Base-by-base conservation (phyloP, 805 yeast genomes). In the Ogataea siamensis region DNA sequence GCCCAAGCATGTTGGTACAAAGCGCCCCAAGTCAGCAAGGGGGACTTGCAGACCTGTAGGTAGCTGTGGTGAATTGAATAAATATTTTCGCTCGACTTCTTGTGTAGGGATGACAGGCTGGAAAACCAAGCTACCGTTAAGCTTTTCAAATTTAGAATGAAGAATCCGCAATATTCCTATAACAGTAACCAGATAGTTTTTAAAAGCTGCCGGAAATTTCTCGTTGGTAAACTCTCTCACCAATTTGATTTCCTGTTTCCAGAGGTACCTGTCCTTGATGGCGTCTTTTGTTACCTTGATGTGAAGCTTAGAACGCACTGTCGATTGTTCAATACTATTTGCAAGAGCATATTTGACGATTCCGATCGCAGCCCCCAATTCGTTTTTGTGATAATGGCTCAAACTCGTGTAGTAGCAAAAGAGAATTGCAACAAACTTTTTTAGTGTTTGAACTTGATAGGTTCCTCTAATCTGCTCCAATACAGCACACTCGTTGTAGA, bases 1-100 rank as follows among this genome's bases (percentile, higher is more conserved):
- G 15, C 16, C 32, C 21, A 52, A 15, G 26, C 50, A 53, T 7
- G 27, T 11, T 2, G 61, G 62, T 1, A 39, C 15, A 23, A 40
- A 56, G 14, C 24, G 29, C 19, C 38, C 35, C 4, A 47, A 11
- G 25, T 45, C 47, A 3, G 37, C 37, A 7, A 56, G 23, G 10
- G 62, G 61, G 3, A 56, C 54, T 20, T 55, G 55, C 16, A 54
- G 18, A 1, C 60, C 60, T 14, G 32, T 41, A 0, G 62, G 61
- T 7, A 58, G 45, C 20, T 47, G 42, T 15, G 39, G 43, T 0
- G 54, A 45, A 5, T 40, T 32, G 29, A 58, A 56, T 8, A 55
- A 38, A 19, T 47, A 48, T 7, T 35, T 19, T 1, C 16, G 23
- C 24, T 42, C 31, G 23, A 55, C 41, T 11, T 50, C 53, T 5